These are phyloP conservation scores for Aspergillus sp. DNA, from an alignment of 2,329 filamentous ascomycete genomes.

Conservation along the genomic window DNA sequence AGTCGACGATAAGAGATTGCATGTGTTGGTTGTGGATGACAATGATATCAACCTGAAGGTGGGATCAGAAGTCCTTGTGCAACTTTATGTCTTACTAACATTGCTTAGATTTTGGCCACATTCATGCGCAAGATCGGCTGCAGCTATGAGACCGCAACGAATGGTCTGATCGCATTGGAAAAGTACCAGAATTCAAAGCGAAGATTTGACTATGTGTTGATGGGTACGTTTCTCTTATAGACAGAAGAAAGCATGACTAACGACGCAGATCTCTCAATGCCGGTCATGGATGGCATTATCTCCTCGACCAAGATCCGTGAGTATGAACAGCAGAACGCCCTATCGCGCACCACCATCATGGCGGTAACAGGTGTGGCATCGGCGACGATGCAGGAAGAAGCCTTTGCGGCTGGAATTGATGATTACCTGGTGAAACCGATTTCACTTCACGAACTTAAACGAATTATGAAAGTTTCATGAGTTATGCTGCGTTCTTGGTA, in stretches of 20 bases:
- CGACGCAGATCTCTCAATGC: conserved; percentile 40
- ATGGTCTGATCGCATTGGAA: conserved; percentile 36
- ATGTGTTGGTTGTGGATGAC: conserved; percentile 38
- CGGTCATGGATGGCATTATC: conserved; percentile 40
- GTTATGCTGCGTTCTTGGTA: background rate
- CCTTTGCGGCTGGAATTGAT: conserved; percentile 23
- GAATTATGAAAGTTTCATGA: conserved; percentile 22
- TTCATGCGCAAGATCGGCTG: conserved; percentile 35
- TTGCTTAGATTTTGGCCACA: conserved; percentile 28
- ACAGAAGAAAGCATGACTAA: background rate
- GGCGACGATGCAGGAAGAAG: conserved; percentile 25
- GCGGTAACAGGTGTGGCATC: conserved; percentile 29
- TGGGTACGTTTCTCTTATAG: conserved; percentile 19
- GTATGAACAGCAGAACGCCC: conserved; percentile 22
- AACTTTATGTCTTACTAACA: background rate
- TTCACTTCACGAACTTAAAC: conserved; percentile 26
- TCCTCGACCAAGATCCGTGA: conserved; percentile 38
- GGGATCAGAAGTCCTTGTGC: background rate
- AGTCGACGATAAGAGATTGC: conserved; percentile 5
- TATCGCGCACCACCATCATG: conserved; percentile 21
- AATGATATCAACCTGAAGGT: conserved; percentile 38
- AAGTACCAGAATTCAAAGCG: conserved; percentile 23
- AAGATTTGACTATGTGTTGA: conserved; percentile 31
- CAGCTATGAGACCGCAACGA: conserved; percentile 31
- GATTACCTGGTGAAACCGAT: conserved; percentile 29